Evolutionary conservation across 257 asterid genomes (phyloP), one percentile per base, ranked within the genome.

Genomic region (Ocimum tenuiflorum): DNA sequence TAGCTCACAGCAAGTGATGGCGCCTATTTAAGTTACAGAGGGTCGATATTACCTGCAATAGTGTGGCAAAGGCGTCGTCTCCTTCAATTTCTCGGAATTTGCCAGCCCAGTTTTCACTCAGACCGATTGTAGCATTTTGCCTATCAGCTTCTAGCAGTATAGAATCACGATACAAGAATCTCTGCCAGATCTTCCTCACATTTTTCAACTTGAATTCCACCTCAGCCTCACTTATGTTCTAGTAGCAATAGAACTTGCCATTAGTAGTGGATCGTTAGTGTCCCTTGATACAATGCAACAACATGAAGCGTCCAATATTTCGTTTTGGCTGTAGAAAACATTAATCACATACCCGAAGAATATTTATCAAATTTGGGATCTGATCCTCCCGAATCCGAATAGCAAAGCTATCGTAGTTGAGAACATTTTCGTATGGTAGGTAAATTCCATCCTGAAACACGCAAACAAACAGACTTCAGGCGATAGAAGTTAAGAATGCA

Each of bases 131-230:
- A 31, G 72, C 60, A 20, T 81, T 85, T 67, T 94, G 99, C 76
- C 97, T 86, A 73, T 78, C 82, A n/a, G 99, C 96, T 83, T 94
- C 99, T 47, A 88, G 96, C 70, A 90, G 46, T 63, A 94, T 45
- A 41, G 99, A 80, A 83, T 88, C 91, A 0, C 86, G 88, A 66
- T 94, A 94, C 79, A 88, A 45, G 82, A 88, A 94, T 77, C 99
- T 85, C 71, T 81, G 99, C 97, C 99, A 90, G 49, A 90, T 82
- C 72, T 78, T 90, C 76, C 69, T 91, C 72, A 94, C 89, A 60
- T 90, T 90, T 38, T 82, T 81, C 83, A 88, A 39, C 70, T 83
- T 94, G 72, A 77, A 53, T 69, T 94, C 89, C 50, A 88, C 79
- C 71, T 90, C 99, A n/a, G 88, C 86, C 81, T 85, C 95, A 39